Base-by-base conservation (phyloP, 1,139 yeast genomes). In the Saccharomyces hybrid region DNA sequence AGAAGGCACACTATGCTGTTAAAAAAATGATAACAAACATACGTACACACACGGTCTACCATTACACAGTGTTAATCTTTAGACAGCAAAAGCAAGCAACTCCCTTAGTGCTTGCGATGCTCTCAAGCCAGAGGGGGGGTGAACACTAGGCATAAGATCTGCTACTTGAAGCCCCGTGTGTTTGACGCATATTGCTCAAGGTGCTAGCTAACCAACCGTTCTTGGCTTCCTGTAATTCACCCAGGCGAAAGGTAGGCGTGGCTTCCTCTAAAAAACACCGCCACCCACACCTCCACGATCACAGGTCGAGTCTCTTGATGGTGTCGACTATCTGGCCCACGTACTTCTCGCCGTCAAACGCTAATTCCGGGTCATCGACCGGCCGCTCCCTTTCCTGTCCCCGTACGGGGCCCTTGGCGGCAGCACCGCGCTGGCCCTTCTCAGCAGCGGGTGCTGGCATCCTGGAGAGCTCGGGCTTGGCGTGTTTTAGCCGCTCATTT, bases 401-500 rank as follows among this genome's bases (percentile, higher is more conserved):
- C 1, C 5, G 44, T 9, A 0, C 7, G 4, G 6, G 7, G 7
- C 11, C 5, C 44, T 31, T 13, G 34, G 9, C 11, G 25, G 44
- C 3, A 20, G 26, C 1, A 38, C n/a, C 25, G 11, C 11, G 23
- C 11, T 20, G 25, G 11, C 7, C 13, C 13, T 38, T 38, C 6
- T 16, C n/a, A 38, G 44, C 6, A 38, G 44, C 6, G 11, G 44
- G n/a, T 3, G 7, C 11, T 13, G 4, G 1, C 44, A 38, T 5
- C 44, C 47, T 20, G 23, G 23, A 20, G 23, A 20, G 23, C 4
- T 20, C 23, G 23, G 23, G 23, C 23, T 20, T 20, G n/a, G 47
- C 16, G 38, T 57, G 56, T 41, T 58, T 62, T 14, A 62, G 51
- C 46, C 55, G 51, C 8, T 51, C 50, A 42, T 63, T 59, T 41